Evolutionary conservation across 768 basidiomycete genomes (phyloP).

Genomic region (Collybia nuda): DNA sequence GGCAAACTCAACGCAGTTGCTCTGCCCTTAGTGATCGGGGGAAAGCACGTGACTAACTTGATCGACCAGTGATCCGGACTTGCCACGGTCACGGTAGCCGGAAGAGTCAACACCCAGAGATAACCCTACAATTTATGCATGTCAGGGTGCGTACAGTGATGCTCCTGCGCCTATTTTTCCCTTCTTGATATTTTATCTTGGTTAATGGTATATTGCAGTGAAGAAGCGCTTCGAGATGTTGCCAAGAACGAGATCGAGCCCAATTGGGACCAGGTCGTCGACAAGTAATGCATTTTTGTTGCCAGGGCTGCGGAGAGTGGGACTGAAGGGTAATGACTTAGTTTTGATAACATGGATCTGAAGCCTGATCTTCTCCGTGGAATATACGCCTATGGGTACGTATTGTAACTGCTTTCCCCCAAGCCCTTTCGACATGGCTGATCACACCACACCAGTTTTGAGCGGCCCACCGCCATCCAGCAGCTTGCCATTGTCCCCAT

Average conservation of each 20-base stretch:
- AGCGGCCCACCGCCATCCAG: conserved; percentile 97
- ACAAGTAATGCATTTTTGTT: conserved; percentile 75
- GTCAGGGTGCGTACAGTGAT: conserved; percentile 42
- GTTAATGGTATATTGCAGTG: conserved; percentile 35
- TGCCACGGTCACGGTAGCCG: no score
- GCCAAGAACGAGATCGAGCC: conserved; percentile 87
- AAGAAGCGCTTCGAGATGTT: conserved; percentile 77
- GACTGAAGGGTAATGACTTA: conserved; percentile 29
- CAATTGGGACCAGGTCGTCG: conserved; percentile 95
- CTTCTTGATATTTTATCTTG: no score
- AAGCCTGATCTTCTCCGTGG: conserved; percentile 96
- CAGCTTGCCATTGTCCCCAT: conserved; percentile 98
- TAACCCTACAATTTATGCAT: conserved; percentile 35
- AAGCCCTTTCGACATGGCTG: not conserved
- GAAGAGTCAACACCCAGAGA: conserved; percentile 43
- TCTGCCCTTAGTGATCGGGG: no score
- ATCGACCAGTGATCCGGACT: no score
- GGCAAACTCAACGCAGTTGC: no score
- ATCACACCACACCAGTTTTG: conserved; percentile 59
- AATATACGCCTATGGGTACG: conserved; percentile 96
- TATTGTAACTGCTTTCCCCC: conserved; percentile 8
- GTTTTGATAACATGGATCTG: conserved; percentile 98
- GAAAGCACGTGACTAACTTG: no score
- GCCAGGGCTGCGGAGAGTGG: not conserved
- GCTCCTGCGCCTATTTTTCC: not conserved